These are phyloP conservation scores for Tilletia walkeri DNA, from an alignment of 1,284 basidiomycete genomes.

Conservation along the genomic window DNA sequence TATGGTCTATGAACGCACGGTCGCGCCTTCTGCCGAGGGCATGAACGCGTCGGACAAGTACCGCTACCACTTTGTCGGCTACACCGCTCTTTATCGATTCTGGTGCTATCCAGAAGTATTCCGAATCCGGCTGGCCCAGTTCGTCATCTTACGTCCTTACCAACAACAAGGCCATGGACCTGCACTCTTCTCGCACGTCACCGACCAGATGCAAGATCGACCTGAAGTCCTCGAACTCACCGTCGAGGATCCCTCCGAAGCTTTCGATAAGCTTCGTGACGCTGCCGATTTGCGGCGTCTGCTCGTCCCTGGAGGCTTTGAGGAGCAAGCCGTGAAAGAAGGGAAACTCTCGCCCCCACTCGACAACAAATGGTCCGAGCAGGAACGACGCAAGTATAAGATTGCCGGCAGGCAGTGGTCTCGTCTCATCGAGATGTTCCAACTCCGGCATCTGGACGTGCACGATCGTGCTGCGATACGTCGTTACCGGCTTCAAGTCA, in stretches of 20 bases:
- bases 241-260: slow-evolving; percentile 94
- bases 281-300: slow-evolving; percentile 83
- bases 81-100: slow-evolving; percentile 44
- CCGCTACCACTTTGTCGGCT: slow-evolving; percentile 69
- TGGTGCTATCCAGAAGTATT: slow-evolving; percentile 42
- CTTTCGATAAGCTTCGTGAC: slow-evolving; percentile 90
- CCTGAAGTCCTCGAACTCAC: slow-evolving; percentile 80
- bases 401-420: slow-evolving; percentile 93
- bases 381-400: slow-evolving; percentile 77
- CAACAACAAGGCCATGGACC: slow-evolving; percentile 74
- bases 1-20: slow-evolving; percentile 43
- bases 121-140: slow-evolving; percentile 67
- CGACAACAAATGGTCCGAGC: slow-evolving; percentile 75
- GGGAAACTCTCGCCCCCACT: slow-evolving; percentile 72
- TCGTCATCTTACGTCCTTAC: slow-evolving; percentile 86
- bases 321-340: slow-evolving; percentile 55
- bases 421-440: slow-evolving; percentile 86
- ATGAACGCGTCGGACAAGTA: slow-evolving; percentile 64
- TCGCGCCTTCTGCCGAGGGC: slow-evolving; percentile 57
- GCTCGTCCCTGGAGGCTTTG: slow-evolving; percentile 66
- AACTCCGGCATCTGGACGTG: slow-evolving; percentile 71
- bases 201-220: slow-evolving; percentile 70
- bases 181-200: slow-evolving; percentile 79
- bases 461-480: slow-evolving; percentile 64
- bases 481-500: slow-evolving; percentile 67